Base-by-base conservation (phyloP, 257 asterid genomes). In the Plantago elongata region DNA sequence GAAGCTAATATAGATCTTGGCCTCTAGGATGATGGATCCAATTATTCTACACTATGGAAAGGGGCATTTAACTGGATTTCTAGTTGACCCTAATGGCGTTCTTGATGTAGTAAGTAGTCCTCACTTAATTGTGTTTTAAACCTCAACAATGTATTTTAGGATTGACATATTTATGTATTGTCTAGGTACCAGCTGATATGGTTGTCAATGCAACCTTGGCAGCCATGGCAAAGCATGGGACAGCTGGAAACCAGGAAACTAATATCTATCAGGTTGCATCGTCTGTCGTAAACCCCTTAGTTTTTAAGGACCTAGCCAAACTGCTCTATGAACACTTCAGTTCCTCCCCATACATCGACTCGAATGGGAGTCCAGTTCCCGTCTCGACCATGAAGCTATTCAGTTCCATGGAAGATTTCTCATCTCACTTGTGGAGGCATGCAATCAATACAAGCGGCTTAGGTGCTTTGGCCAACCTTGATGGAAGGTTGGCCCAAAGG, bases 1-100 rank as follows among this genome's bases (percentile, higher is more conserved):
- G 38, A 40, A 44, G 43, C 62, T 64, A 52, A 60, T 16, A 18
- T 14, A 5, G 11, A 49, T n/a, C 54, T 43, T 45, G 34, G 7
- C 62, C 29, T 62, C 51, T 74, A 92, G 99, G 84, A 93, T 93
- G 99, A 87, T 93, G 97, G 99, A 93, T 75, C 99, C 99, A 14
- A 76, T 93, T 64, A 81, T 93, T 72, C 74, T 89, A 50, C 83
- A 82, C 74, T 89, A 93, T 9, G 99, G 99, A 12, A 93, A 89
- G 76, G 97, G 99, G 42, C 91, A 85, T 66, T 86, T 87, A 52
- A 81, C 99, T 0, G 99, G 96, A 48, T 93, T 93, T 73, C 95
- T 85, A 6, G 96, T 75, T 38, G 95, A 93, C 60, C 96, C 99
- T 51, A 78, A 77, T 52, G 99, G 95, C 68, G 96, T 89, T 50